A percentile compares a stretch with the other conserved stretches of the same genome.
phyloP scores from a whole-genome alignment of 192 early-diverging fungal species.

The Coemansia sp. region DNA sequence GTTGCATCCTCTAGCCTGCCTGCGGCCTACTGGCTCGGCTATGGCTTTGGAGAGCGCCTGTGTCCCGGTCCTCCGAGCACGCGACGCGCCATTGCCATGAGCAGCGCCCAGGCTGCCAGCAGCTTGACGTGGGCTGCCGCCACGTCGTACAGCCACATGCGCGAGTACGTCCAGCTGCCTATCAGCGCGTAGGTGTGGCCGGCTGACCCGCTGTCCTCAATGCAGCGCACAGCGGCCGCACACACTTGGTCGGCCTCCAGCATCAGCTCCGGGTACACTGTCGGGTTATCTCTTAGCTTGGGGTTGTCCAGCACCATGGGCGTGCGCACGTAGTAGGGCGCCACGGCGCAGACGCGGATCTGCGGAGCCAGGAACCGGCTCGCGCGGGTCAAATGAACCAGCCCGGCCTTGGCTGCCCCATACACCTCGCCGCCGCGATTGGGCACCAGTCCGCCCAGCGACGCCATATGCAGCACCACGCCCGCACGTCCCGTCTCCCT shows the following conservation, averaged over 20 bases:
- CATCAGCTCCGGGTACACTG: slow-evolving; percentile 28
- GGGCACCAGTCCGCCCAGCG: slow-evolving; percentile 39
- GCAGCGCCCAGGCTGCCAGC: slow-evolving; percentile 16
- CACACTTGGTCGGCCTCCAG: slow-evolving; percentile 37
- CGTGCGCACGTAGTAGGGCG: slow-evolving; percentile 40
- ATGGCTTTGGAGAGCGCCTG: too few species aligned
- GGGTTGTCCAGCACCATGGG: slow-evolving; percentile 45
- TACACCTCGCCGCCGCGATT: slow-evolving; percentile 39
- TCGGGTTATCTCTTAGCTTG: slow-evolving; percentile 37
- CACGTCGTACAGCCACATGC: slow-evolving; percentile 33
- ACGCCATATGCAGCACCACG: slow-evolving; percentile 38
- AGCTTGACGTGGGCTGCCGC: slow-evolving; percentile 11
- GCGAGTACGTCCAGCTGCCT: slow-evolving; percentile 13
- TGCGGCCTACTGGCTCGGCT: too few species aligned
- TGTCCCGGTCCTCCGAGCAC: too few species aligned
- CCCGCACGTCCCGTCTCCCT: not conserved
- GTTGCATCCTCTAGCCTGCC: too few species aligned
- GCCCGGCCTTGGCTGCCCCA: slow-evolving; percentile 36
- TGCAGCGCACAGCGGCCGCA: slow-evolving; percentile 13
- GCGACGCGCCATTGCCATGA: not conserved
- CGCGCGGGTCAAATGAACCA: slow-evolving; percentile 33
- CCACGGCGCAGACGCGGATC: slow-evolving; percentile 29
- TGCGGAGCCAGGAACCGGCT: slow-evolving; percentile 22
- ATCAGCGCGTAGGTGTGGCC: slow-evolving; percentile 28
- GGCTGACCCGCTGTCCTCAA: slow-evolving; percentile 11